phyloP scores from a whole-genome alignment of 371 early-diverging fungal species.

The Circinella umbellata region DNA sequence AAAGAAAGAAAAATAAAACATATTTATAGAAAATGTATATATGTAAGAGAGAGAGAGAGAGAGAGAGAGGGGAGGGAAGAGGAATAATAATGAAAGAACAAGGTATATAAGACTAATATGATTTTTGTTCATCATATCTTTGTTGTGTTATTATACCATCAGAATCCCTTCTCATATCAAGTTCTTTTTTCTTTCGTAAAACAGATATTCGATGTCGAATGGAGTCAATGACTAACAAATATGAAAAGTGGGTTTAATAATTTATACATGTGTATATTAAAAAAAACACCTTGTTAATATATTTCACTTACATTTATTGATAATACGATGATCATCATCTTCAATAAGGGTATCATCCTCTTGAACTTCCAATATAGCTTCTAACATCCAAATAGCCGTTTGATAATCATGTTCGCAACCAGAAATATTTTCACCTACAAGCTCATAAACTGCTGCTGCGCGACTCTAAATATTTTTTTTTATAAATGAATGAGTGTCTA shows the following conservation, averaged over 20 bases:
- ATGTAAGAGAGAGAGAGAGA: no score
- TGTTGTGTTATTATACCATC: neutral
- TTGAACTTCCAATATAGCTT: constrained; percentile 68
- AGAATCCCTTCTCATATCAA: neutral
- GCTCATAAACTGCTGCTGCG: constrained; percentile 55
- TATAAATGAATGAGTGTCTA: no score
- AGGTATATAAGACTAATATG: neutral
- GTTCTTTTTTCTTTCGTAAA: constrained; percentile 35
- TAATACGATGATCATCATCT: constrained; percentile 60
- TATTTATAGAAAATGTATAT: no score
- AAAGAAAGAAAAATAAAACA: no score
- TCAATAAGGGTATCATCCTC: constrained; percentile 56
- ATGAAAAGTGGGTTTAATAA: neutral
- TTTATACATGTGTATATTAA: no score
- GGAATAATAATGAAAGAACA: no score
- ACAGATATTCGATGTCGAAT: constrained; percentile 50
- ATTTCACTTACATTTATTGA: constrained; percentile 58
- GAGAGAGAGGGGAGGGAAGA: no score
- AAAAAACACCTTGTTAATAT: no score
- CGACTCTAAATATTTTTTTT: constrained; percentile 58
- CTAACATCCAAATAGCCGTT: constrained; percentile 79
- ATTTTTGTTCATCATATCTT: neutral
- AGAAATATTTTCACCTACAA: constrained; percentile 60
- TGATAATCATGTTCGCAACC: constrained; percentile 80
- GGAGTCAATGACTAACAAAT: constrained; percentile 45